Base-by-base conservation (phyloP, 176 grass and related monocot genomes). In the Tuctoria greenei region DNA sequence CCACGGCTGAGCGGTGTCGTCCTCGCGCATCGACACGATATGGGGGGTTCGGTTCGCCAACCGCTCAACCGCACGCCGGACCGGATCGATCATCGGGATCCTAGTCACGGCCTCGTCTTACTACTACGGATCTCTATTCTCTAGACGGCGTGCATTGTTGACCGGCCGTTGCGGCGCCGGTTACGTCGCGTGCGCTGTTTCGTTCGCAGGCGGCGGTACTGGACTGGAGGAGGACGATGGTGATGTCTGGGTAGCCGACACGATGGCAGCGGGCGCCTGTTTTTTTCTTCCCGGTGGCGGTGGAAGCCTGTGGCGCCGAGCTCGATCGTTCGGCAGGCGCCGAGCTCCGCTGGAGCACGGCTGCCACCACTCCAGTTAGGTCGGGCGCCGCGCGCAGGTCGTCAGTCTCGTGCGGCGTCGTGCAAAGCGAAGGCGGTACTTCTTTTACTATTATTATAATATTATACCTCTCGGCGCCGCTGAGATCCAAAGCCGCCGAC, bases 401-500 rank as follows among this genome's bases (percentile, higher is more conserved):
- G 76, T n/a, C 50, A 2, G 45, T 0, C 2, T 27, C 7, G 10
- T 5, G 20, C 4, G 27, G 72, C 39, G 39, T 86, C 39, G 45
- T 31, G 66, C 44, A 61, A 16, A 21, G 57, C 37, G 51, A 16
- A 16, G 15, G 47, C 31, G 7, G 17, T 0, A 5, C 8, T 72
- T 58, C 14, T 86, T 10, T 20, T 72, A 28, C 24, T 86, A 41
- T 44, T 44, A 43, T 8, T 43, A 45, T 2, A n/a, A n/a, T 46
- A 46, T 66, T 72, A 71, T 66, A 66, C 40, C 4, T 15, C 35
- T 23, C 0, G 10, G 7, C 61, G 67, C 79, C 50, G 73, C 37
- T 24, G 26, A 72, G 35, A 54, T 78, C 24, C 51, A 45, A 79
- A 88, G 80, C 68, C 80, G 69, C 69, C 86, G 45, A 69, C 80